These are phyloP conservation scores for Aspergillus unguis DNA, from an alignment of 2,329 filamentous ascomycete species.

Conservation along the genomic window DNA sequence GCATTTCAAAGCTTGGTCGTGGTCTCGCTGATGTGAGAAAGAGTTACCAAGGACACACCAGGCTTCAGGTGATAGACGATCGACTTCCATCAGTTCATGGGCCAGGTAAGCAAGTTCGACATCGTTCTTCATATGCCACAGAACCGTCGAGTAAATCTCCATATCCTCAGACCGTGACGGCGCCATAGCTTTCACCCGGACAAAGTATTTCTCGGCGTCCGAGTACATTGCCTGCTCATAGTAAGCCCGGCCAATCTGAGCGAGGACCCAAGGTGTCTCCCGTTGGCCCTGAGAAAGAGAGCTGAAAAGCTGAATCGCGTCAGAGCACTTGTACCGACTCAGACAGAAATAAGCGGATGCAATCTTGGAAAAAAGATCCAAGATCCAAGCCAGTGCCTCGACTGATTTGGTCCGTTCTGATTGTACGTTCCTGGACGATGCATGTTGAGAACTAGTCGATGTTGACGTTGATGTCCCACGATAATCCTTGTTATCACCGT, in stretches of 20 bases:
- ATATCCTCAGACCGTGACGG: slow-evolving; percentile 87
- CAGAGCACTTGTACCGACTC: slow-evolving; percentile 72
- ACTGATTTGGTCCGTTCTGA: slow-evolving; percentile 63
- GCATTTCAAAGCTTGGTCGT: slow-evolving; percentile 89
- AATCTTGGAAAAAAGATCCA: slow-evolving; percentile 79
- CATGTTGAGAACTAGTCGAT: slow-evolving; percentile 22
- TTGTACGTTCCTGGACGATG: slow-evolving; percentile 30
- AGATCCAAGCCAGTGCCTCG: slow-evolving; percentile 70
- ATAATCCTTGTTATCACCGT: slow-evolving; percentile 65
- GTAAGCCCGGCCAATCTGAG: slow-evolving; percentile 83
- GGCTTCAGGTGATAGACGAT: slow-evolving; percentile 85
- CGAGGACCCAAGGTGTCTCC: slow-evolving; percentile 89
- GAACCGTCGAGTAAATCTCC: slow-evolving; percentile 96
- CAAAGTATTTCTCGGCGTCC: slow-evolving; percentile 84
- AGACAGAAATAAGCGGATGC: slow-evolving; percentile 76
- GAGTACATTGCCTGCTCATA: slow-evolving; percentile 86
- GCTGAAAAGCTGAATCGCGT: slow-evolving; percentile 71
- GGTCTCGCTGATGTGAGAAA: slow-evolving; percentile 86
- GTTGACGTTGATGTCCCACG: slow-evolving; percentile 32
- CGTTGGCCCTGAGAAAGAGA: slow-evolving; percentile 70
- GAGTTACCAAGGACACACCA: slow-evolving; percentile 97
- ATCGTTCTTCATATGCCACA: slow-evolving; percentile 96
- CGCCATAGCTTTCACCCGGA: slow-evolving; percentile 71
- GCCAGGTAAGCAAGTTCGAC: slow-evolving; percentile 88
- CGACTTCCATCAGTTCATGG: slow-evolving; percentile 81